Evolutionary conservation across 768 basidiomycete genomes (phyloP), one percentile per base, ranked within the genome.

Genomic region (Suillus discolor): DNA sequence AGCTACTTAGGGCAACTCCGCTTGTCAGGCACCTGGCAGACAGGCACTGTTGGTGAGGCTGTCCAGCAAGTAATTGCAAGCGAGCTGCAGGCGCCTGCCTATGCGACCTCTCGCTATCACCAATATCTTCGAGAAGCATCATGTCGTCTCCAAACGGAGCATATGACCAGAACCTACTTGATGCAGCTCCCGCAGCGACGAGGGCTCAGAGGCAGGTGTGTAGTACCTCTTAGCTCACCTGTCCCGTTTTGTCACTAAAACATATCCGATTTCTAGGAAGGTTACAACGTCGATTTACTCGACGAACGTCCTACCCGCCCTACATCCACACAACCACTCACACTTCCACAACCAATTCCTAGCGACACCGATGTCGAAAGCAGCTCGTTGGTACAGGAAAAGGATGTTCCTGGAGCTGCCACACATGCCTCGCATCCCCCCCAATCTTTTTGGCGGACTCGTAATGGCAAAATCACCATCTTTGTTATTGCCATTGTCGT

Each of bases 271-370:
- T 28, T 65, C 51, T 68, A 87, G 86, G 82, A 82, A 77, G 85
- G 87, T 2, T 87, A 87, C 74, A 82, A 82, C 62, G 79, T 85
- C 64, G 82, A 84, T 69, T 71, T 87, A 20, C 74, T 83, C 44
- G 70, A 77, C 16, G 69, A 71, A 41, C 67, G 64, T 36, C 70
- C 70, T 66, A 64, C 61, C 39, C 69, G 71, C 64, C 68, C 69
- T 34, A 68, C 54, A 20, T 69, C 66, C 66, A 69, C 47, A 67
- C 75, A 12, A 54, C 71, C 31, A 62, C 61, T 64, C 54, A 70
- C 64, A 66, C 68, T 69, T 42, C 25, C 63, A 13, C 68, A 72
- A 23, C 60, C 66, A 28, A 63, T 66, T 12, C 66, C 63, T 13
- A 54, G 31, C n/a, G 54, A 55, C n/a, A 13, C 13, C 12, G 28